Percentiles rank a stretch among this genome's conserved stretches.
phyloP scores from a whole-genome alignment of 257 asterid genomes.

The Scutellaria barbata region DNA sequence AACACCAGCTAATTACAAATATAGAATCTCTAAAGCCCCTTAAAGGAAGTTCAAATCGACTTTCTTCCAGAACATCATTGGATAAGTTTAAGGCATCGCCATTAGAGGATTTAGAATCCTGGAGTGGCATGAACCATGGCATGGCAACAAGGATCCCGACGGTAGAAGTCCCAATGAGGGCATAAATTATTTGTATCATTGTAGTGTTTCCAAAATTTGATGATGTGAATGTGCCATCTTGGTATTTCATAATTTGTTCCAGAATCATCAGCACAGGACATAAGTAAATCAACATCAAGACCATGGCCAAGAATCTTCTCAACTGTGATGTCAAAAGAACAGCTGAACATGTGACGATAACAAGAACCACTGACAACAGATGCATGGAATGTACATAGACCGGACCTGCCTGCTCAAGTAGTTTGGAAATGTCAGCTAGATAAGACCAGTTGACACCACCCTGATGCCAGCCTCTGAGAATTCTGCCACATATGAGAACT shows the following conservation, averaged over 20 bases:
- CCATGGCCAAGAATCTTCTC: conserved; percentile 40
- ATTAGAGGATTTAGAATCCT: conserved; percentile 27
- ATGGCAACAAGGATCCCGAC: conserved; percentile 47
- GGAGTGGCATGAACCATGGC: conserved; percentile 75
- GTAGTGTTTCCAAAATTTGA: conserved; percentile 54
- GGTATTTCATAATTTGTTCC: conserved; percentile 49
- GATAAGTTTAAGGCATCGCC: conserved; percentile 33
- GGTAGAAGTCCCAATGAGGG: conserved; percentile 54
- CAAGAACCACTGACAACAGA: conserved; percentile 55
- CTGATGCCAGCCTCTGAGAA: conserved; percentile 95
- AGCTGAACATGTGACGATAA: conserved; percentile 46
- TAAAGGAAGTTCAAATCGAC: conserved; percentile 19
- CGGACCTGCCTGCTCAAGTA: conserved; percentile 67
- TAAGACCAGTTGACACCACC: conserved; percentile 97
- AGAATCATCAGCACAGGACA: conserved; percentile 59
- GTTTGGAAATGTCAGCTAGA: conserved; percentile 82
- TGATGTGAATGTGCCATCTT: conserved; percentile 43
- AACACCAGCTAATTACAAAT: conserved; percentile 63
- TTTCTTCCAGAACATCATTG: conserved; percentile 36
- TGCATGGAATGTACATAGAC: conserved; percentile 55
- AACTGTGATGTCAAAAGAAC: conserved; percentile 41
- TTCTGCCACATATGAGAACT: conserved; percentile 71
- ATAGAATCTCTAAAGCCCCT: conserved; percentile 51
- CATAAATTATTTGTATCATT: conserved; percentile 64
- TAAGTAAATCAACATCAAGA: conserved; percentile 49